These are phyloP conservation scores for Prunus padus DNA, from an alignment of 306 rosid species.

Conservation along the genomic window DNA sequence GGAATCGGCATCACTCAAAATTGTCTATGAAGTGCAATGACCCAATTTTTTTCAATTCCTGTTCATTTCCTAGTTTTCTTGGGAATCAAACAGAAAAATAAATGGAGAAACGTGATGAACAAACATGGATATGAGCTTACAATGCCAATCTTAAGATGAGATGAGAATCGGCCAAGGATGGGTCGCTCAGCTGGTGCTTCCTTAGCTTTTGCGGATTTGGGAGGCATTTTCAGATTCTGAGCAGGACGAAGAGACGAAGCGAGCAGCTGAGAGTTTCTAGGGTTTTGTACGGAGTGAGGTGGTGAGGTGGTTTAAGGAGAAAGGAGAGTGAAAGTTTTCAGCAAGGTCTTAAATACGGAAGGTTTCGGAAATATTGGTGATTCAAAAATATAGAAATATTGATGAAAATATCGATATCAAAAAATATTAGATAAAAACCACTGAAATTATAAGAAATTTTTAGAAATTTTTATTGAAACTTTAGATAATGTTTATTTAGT, in stretches of 20 bases:
- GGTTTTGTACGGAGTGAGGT: constrained; percentile 11
- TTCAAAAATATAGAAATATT: no score
- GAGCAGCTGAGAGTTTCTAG: constrained; percentile 10
- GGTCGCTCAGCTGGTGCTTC: constrained; percentile 84
- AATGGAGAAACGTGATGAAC: not conserved
- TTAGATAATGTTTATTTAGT: no score
- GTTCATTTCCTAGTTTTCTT: not conserved
- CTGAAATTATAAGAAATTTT: no score
- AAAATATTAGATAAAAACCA: no score
- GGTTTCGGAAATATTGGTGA: no score
- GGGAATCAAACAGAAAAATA: not conserved
- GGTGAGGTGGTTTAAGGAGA: not conserved
- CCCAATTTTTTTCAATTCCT: not conserved
- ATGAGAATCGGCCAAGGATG: constrained; percentile 85
- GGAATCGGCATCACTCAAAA: not conserved
- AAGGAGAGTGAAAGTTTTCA: not conserved
- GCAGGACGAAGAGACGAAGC: not conserved
- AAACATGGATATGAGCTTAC: constrained; percentile 31
- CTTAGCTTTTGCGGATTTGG: constrained; percentile 80
- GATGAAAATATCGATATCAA: no score
- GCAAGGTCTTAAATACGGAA: no score
- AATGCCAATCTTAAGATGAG: constrained; percentile 93
- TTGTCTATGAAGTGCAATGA: not conserved
- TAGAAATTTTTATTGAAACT: no score
- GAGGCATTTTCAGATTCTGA: constrained; percentile 58